These are phyloP conservation scores for Acrocalymma vagum DNA, from an alignment of 2,329 filamentous ascomycete genomes.

Conservation along the genomic window DNA sequence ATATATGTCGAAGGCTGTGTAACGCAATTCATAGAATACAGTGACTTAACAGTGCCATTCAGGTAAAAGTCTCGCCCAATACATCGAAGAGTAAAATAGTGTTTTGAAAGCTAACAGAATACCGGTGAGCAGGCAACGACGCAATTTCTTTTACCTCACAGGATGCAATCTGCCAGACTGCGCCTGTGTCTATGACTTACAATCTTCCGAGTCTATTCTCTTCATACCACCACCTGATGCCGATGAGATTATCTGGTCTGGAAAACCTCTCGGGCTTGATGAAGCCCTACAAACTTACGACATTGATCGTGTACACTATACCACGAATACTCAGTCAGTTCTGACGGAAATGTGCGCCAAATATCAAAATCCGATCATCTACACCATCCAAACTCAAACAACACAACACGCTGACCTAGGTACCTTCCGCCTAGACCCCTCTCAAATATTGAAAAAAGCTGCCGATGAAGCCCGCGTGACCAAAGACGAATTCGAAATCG, in stretches of 20 bases:
- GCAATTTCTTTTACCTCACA: conserved; percentile 94
- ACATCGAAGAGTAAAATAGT: no score
- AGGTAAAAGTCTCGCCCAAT: no score
- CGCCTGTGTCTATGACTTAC: conserved; percentile 81
- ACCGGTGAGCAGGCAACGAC: conserved; percentile 81
- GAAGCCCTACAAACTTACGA: conserved; percentile 76
- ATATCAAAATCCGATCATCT: conserved; percentile 64
- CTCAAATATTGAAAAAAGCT: conserved; percentile 63
- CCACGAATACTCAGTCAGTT: conserved; percentile 78
- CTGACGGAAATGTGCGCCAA: conserved; percentile 65
- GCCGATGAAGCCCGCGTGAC: conserved; percentile 83
- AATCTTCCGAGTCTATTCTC: conserved; percentile 75
- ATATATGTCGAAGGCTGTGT: conserved; percentile 79
- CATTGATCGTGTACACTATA: conserved; percentile 75
- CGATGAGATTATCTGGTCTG: conserved; percentile 93
- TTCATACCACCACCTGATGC: conserved; percentile 91
- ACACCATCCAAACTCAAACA: conserved; percentile 81
- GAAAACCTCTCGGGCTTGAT: conserved; percentile 79
- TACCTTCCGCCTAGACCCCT: conserved; percentile 72
- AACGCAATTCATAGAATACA: conserved; percentile 64
- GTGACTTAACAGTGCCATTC: conserved; percentile 83
- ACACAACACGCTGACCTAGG: conserved; percentile 76
- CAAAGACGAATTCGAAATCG: conserved; percentile 88
- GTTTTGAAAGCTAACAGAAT: no score
- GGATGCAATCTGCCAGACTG: conserved; percentile 85